Base-by-base conservation (phyloP, 2,329 filamentous ascomycete genomes). In the Parascedosporium putredinis region DNA sequence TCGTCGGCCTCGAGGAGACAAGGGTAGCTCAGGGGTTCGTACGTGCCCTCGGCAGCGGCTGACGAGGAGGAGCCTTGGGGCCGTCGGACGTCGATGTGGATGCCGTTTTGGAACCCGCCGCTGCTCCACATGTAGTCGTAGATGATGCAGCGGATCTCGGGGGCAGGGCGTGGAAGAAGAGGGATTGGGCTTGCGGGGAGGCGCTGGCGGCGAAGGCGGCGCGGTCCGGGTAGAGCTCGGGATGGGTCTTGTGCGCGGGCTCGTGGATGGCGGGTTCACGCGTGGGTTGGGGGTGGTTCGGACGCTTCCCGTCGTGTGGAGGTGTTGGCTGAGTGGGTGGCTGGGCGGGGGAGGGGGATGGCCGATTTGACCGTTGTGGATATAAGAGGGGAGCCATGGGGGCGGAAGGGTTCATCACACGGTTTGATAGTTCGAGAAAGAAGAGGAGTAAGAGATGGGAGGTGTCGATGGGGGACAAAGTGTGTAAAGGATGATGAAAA, bases 71-170 rank as follows among this genome's bases (percentile, higher is more conserved):
- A 10, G 18, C 23, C 38, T 5, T 16, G 18, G 38, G 16, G 38
- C 7, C 16, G 23, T 6, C 18, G 38, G 10, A 22, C 23, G 38
- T 18, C 22, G 31, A 48, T 16, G 46, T 48, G 46, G 31, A 40
- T 40, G 3, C 46, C 46, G 46, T 48, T 22, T 12, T 22, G 18
- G 46, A 38, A 38, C n/a, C 46, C 46, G 4, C 46, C 31, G 2
- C 25, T 38, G 33, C 31, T 24, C 31, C 31, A 48, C 4, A 38
- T 24, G 33, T 25, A 48, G 22, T 6, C 33, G 22, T 48, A 48
- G 22, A 48, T 38, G 33, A 48, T 10, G 33, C 33, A 22, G 31
- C 46, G 46, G 33, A 48, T 24, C 46, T 48, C 46, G 12, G 31
- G 5, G 46, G 33, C 3, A 48, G 46, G 12, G 18, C 20, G 31